Base-by-base conservation (phyloP, 1,139 yeast genomes). In the Pichia sp. region DNA sequence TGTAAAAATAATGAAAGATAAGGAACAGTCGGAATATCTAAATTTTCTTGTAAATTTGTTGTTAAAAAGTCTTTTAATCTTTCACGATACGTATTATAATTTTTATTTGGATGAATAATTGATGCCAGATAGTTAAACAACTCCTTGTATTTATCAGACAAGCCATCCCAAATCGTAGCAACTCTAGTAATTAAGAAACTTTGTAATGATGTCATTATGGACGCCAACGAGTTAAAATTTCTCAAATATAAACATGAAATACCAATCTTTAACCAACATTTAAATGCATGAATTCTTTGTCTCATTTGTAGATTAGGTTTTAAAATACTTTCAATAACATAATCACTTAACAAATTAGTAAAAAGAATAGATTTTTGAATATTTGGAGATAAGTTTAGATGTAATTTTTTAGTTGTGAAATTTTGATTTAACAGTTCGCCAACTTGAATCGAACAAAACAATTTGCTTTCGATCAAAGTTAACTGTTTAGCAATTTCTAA, bases 201-300 rank as follows among this genome's bases (percentile, higher is more conserved):
- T 61, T 88, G 96, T 50, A 89, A 69, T 0, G 95, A 76, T 0
- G 93, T 82, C 59, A 88, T 76, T 40, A 89, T 84, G 0, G 95
- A 85, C n/a, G 95, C 91, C 43, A 87, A 66, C 0, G 95, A 80
- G 60, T 89, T 89, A 66, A 81, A 86, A 59, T 88, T 88, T 46
- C 93, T 70, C 55, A 87, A 68, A 53, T 84, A 83, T 41, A 81
- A 69, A 54, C 94, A 80, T n/a, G 89, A 82, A 44, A 84, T 74
- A 0, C 94, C 91, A 33, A 87, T 72, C 55, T 84, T 85, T 49
- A 89, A 68, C 96, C 97, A 89, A 18, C 79, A 76, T 58, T 82
- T 82, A 30, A 88, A 63, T 37, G 76, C 68, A 50, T 76, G 78
- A 33, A 74, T 68, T 48, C 89, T 67, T 55, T 70, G 66, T 64